Conservation (phyloP, 148 eudicot genomes). For the Heliosperma pusillum region DNA sequence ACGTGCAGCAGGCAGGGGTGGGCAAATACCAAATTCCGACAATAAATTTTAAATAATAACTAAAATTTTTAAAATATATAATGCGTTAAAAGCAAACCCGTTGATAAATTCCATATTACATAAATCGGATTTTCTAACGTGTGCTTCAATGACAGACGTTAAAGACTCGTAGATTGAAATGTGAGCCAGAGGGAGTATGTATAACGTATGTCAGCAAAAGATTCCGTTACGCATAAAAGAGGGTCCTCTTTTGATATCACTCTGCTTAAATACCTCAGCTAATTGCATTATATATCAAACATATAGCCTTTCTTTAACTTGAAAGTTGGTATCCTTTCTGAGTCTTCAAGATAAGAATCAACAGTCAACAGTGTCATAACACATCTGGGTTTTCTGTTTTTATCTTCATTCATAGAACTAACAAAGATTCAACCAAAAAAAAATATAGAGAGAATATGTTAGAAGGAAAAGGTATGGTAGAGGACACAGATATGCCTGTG, state of each 20-base stretch:
- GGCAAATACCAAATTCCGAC: conserved; percentile 9
- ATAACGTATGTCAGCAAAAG: conserved; percentile 14
- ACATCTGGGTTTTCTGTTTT: conserved; percentile 6
- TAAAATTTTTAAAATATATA: background rate
- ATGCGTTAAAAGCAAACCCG: too few species aligned
- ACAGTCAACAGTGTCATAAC: background rate
- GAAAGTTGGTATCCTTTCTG: conserved; percentile 19
- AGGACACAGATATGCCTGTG: conserved; percentile 92
- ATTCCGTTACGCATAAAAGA: conserved; percentile 1
- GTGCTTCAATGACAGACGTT: too few species aligned
- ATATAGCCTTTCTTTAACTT: background rate
- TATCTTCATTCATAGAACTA: too few species aligned
- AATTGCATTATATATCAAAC: background rate
- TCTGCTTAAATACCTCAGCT: conserved; percentile 9
- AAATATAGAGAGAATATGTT: conserved; percentile 51
- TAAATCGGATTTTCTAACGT: too few species aligned
- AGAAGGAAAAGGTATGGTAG: conserved; percentile 88
- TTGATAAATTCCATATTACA: too few species aligned
- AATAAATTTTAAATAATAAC: background rate
- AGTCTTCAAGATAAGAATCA: conserved; percentile 26
- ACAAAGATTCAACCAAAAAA: conserved; percentile 11
- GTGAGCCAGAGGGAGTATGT: background rate
- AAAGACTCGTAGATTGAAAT: too few species aligned
- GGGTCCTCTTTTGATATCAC: background rate
- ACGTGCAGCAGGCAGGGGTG: conserved; percentile 21